Evolutionary conservation across 2,329 filamentous ascomycete species (phyloP), one percentile per base, ranked within the genome.

Genomic region (Hypoxylon sp.): DNA sequence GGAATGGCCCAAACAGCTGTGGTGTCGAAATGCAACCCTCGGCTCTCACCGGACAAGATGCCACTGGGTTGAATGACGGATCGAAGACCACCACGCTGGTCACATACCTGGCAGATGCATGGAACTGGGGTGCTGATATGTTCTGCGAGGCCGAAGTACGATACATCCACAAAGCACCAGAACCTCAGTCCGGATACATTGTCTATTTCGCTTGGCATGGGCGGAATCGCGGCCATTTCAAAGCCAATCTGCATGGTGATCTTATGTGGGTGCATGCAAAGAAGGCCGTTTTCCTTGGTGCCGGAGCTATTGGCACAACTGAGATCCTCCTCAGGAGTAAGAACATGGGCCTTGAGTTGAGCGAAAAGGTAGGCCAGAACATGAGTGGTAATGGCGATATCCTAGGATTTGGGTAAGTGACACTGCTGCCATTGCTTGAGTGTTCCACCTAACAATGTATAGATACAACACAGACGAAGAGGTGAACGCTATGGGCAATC

Each of bases 71-170:
- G 50, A 88, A 89, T 59, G 86, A 89, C 65, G 83, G 83, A 2
- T 87, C 82, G 20, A 88, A 88, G 68, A 87, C 78, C 12, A 85
- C 80, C 7, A 87, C 82, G 0, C 73, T 84, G 1, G 82, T 86
- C 26, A 89, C 85, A 0, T 89, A 89, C 61, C 71, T 89, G 5
- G 77, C 82, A 5, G 86, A 89, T 66, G 84, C 86, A 1, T 88
- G 84, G 85, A 86, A 87, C 61, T 86, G 84, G 83, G 86, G 85
- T 6, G 83, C 86, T 8, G 84, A 89, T 62, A 81, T 89, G 68
- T 89, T 89, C 56, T 89, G 86, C 67, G 79, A 84, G 60, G 84
- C 83, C 53, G 84, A 89, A 65, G 86, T 88, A 2, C 75, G 81
- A 32, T 81, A 87, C 61, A 73, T 89, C 40, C 77, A 81, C 46